Evolutionary conservation across 768 basidiomycete genomes (phyloP).

Genomic region (Mycena maculata): DNA sequence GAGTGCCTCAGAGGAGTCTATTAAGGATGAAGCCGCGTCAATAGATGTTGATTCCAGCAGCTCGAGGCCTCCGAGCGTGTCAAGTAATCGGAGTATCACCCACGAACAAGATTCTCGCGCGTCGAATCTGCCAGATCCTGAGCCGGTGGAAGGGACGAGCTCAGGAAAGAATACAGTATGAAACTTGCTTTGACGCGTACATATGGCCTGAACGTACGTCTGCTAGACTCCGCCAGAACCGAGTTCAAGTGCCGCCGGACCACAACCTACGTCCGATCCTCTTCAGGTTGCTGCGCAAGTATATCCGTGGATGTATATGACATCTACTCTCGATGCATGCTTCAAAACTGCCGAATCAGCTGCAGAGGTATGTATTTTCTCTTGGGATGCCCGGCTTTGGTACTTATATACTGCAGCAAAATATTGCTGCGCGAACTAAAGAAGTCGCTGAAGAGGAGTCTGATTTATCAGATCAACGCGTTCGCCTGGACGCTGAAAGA

Average conservation of each 20-base stretch:
- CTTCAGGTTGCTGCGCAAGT: slow-evolving; percentile 63
- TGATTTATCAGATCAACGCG: slow-evolving; percentile 53
- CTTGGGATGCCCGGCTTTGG: not conserved
- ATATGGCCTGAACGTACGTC: not conserved
- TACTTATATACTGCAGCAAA: slow-evolving; percentile 42
- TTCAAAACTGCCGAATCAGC: slow-evolving; percentile 54
- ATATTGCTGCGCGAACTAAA: slow-evolving; percentile 48
- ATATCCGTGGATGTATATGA: slow-evolving; percentile 73
- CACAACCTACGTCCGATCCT: slow-evolving; percentile 49
- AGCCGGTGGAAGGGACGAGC: not conserved
- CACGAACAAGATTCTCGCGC: not conserved
- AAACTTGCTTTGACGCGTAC: slow-evolving; percentile 13
- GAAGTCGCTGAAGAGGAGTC: slow-evolving; percentile 54
- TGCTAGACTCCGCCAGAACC: slow-evolving; percentile 12
- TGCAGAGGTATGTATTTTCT: slow-evolving; percentile 44
- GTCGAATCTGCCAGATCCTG: not conserved
- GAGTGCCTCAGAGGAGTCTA: not conserved
- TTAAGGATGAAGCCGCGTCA: not conserved
- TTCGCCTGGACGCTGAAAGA: slow-evolving; percentile 57
- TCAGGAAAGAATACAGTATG: slow-evolving; percentile 1
- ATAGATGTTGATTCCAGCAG: not conserved
- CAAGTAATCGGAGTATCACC: slow-evolving; percentile 4
- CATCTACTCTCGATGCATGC: slow-evolving; percentile 63
- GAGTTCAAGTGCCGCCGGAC: slow-evolving; percentile 23
- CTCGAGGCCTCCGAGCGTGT: slow-evolving; percentile 16